phyloP scores from a whole-genome alignment of 805 yeast genomes.

The Candida silvicultrix region DNA sequence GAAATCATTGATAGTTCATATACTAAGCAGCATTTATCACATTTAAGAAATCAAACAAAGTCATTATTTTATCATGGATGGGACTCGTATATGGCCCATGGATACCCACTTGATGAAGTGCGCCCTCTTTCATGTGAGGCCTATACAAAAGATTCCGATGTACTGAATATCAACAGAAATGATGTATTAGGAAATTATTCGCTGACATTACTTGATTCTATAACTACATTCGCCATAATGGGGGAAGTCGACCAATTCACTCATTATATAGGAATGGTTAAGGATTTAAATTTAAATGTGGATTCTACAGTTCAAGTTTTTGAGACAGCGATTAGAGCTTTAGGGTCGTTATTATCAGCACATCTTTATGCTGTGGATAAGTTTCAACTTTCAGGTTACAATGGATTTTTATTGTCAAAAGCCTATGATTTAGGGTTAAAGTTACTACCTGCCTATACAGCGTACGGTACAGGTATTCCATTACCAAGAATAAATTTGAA shows the following conservation, averaged over 20 bases:
- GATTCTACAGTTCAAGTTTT: slow-evolving; percentile 81
- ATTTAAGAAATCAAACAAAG: slow-evolving; percentile 39
- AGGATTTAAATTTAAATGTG: slow-evolving; percentile 43
- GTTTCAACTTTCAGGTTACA: slow-evolving; percentile 39
- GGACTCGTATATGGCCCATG: slow-evolving; percentile 58
- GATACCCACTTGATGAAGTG: slow-evolving; percentile 80
- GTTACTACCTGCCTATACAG: slow-evolving; percentile 57
- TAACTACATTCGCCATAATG: slow-evolving; percentile 74
- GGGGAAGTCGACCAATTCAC: slow-evolving; percentile 54
- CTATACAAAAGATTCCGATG: slow-evolving; percentile 55
- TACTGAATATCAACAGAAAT: slow-evolving; percentile 52
- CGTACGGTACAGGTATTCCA: slow-evolving; percentile 61
- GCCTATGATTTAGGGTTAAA: slow-evolving; percentile 76
- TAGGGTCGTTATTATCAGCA: slow-evolving; percentile 77
- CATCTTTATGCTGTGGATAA: slow-evolving; percentile 56
- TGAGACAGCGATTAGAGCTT: slow-evolving; percentile 73
- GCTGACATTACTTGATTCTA: slow-evolving; percentile 68
- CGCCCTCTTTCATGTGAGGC: slow-evolving; percentile 68
- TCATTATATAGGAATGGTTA: slow-evolving; percentile 32
- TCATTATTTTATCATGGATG: slow-evolving; percentile 69
- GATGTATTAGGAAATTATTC: slow-evolving; percentile 86
- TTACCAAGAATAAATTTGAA: slow-evolving; percentile 71
- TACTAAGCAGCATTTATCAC: slow-evolving; percentile 22
- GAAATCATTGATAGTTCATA: slow-evolving; percentile 7
- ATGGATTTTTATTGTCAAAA: slow-evolving; percentile 63